phyloP scores from a whole-genome alignment of 192 early-diverging fungal species.

The Coemansia sp. region DNA sequence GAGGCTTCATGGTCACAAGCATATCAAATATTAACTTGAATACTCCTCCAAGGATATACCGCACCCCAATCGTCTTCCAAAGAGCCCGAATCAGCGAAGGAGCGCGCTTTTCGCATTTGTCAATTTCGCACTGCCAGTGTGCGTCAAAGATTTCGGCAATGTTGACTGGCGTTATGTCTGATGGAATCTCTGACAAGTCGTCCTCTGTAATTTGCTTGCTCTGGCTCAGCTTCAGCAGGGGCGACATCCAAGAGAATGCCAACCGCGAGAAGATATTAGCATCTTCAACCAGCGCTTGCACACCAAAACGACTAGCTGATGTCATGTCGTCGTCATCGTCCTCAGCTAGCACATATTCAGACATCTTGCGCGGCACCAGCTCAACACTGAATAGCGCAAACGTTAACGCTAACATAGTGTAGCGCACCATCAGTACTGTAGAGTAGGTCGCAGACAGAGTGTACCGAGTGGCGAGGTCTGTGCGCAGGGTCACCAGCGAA shows the following conservation, averaged over 20 bases:
- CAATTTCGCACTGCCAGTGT: slow-evolving; percentile 73
- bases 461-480: not conserved
- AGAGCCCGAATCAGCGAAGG: slow-evolving; percentile 77
- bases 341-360: slow-evolving; percentile 19
- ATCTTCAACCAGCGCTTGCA: slow-evolving; percentile 68
- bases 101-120: slow-evolving; percentile 26
- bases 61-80: slow-evolving; percentile 61
- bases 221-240: slow-evolving; percentile 77
- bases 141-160: slow-evolving; percentile 68
- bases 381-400: slow-evolving; percentile 20
- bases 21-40: slow-evolving; percentile 79
- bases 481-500: slow-evolving; percentile 27
- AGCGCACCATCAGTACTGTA: slow-evolving; percentile 8
- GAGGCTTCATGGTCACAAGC: slow-evolving; percentile 76
- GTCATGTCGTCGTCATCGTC: slow-evolving; percentile 4
- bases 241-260: slow-evolving; percentile 88
- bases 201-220: slow-evolving; percentile 68
- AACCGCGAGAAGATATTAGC: slow-evolving; percentile 82
- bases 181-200: slow-evolving; percentile 74
- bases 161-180: slow-evolving; percentile 59
- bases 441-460: not conserved
- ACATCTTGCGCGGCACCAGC: slow-evolving; percentile 26
- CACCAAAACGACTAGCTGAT: slow-evolving; percentile 9
- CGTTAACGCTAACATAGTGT: slow-evolving; percentile 7
- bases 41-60: slow-evolving; percentile 73